Percentiles rank a stretch among this genome's conserved stretches.
These are phyloP conservation scores for Calophaca sinica DNA, from an alignment of 306 rosid species.

Conservation along the genomic window DNA sequence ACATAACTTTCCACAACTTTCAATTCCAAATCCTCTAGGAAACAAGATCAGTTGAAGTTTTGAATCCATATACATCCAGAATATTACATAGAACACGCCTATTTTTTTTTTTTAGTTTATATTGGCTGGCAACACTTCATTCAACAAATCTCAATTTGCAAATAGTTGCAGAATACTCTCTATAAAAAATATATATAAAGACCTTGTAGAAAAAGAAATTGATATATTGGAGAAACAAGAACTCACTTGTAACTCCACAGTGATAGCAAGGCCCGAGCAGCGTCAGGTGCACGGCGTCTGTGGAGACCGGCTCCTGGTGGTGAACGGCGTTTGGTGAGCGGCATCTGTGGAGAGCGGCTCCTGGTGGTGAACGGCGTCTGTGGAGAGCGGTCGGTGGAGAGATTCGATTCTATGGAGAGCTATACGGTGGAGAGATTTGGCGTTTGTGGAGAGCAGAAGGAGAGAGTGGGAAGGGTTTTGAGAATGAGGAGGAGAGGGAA, in stretches of 20 bases:
- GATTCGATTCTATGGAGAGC: too few species aligned
- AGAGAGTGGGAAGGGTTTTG: too few species aligned
- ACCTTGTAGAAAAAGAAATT: neutral
- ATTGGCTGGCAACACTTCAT: conserved; percentile 40
- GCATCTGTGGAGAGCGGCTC: too few species aligned
- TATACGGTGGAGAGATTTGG: too few species aligned
- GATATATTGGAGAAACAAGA: conserved; percentile 76
- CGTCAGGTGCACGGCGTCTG: too few species aligned
- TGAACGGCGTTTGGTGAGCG: too few species aligned
- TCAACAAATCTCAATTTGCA: conserved; percentile 46
- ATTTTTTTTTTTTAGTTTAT: conserved; percentile 25
- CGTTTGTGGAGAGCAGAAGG: too few species aligned
- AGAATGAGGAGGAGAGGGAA: too few species aligned
- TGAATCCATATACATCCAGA: conserved; percentile 49
- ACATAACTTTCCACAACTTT: conserved; percentile 47
- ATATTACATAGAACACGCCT: conserved; percentile 38
- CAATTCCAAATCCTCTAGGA: conserved; percentile 15
- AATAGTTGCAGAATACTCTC: conserved; percentile 44
- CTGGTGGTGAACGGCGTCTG: too few species aligned
- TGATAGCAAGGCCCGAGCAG: conserved; percentile 99
- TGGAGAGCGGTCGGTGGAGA: too few species aligned
- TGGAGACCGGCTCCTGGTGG: too few species aligned
- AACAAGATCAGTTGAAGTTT: conserved; percentile 45
- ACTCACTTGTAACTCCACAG: conserved; percentile 99
- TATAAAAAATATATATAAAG: conserved; percentile 38